These are phyloP conservation scores for Penicillium subrubescens DNA, from an alignment of 495 filamentous ascomycete species.

Conservation along the genomic window DNA sequence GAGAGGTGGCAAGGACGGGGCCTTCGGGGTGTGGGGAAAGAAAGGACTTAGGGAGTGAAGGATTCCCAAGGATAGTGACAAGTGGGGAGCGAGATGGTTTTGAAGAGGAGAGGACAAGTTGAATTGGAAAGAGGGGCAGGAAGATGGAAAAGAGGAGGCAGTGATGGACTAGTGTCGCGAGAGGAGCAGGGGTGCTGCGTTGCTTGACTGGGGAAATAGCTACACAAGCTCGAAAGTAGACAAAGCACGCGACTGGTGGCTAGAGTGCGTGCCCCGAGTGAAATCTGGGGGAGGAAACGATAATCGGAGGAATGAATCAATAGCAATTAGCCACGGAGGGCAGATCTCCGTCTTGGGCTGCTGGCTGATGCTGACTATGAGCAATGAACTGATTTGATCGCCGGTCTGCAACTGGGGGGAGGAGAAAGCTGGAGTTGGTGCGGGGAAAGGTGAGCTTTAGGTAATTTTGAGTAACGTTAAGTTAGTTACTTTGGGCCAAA, in stretches of 20 bases:
- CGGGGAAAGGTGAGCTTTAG: constrained; percentile 16
- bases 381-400: constrained; percentile 5
- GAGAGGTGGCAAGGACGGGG: background rate
- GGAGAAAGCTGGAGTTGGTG: background rate
- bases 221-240: constrained; percentile 3
- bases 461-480: background rate
- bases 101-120: constrained; percentile 7
- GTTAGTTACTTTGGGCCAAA: constrained; percentile 1
- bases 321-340: background rate
- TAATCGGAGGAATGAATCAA: background rate
- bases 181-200: constrained; percentile 10
- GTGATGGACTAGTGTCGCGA: background rate
- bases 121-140: constrained; percentile 13
- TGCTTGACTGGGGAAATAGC: background rate
- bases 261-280: constrained; percentile 15
- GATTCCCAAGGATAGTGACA: background rate
- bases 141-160: constrained; percentile 18
- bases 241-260: constrained; percentile 1
- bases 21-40: background rate
- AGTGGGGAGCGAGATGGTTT: background rate
- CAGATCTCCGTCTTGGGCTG: background rate
- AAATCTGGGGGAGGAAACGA: constrained; percentile 9
- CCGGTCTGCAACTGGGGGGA: background rate
- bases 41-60: background rate
- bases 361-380: background rate